Evolutionary conservation across 129 eudicot genomes (phyloP).

Genomic region (Artemisia argyi): DNA sequence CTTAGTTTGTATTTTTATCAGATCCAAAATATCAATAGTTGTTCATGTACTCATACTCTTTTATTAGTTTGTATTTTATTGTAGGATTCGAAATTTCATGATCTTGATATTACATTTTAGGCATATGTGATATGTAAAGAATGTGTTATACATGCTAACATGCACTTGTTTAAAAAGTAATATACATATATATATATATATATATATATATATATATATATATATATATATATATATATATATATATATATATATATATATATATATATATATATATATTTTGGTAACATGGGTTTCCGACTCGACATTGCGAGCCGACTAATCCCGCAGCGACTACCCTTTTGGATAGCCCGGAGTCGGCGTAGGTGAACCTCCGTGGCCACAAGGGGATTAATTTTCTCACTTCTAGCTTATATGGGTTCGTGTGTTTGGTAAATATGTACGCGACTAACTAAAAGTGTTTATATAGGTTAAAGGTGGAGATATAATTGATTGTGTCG

Average conservation of each 20-base stretch:
- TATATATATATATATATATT: too few species aligned
- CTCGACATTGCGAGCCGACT: too few species aligned
- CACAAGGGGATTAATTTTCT: too few species aligned
- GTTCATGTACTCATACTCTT: conserved; percentile 1
- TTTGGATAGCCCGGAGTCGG: too few species aligned
- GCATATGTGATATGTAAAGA: neutral
- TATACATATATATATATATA: too few species aligned
- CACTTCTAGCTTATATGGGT: neutral
- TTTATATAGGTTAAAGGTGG: conserved; percentile 51
- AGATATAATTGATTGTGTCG: conserved; percentile 56
- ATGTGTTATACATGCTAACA: neutral
- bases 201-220: too few species aligned
- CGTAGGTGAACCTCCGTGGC: too few species aligned
- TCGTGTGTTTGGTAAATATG: neutral
- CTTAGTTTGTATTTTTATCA: neutral
- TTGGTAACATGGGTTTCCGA: too few species aligned
- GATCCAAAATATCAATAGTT: neutral
- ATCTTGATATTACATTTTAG: too few species aligned
- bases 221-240: too few species aligned
- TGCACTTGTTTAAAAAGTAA: neutral
- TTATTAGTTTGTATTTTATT: neutral
- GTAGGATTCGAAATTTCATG: neutral
- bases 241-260: too few species aligned
- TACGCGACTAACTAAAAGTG: neutral
- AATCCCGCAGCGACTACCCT: too few species aligned